Evolutionary conservation across 495 filamentous ascomycete genomes (phyloP), one percentile per base, ranked within the genome.

Genomic region (Umbilicaria muhlenbergii): DNA sequence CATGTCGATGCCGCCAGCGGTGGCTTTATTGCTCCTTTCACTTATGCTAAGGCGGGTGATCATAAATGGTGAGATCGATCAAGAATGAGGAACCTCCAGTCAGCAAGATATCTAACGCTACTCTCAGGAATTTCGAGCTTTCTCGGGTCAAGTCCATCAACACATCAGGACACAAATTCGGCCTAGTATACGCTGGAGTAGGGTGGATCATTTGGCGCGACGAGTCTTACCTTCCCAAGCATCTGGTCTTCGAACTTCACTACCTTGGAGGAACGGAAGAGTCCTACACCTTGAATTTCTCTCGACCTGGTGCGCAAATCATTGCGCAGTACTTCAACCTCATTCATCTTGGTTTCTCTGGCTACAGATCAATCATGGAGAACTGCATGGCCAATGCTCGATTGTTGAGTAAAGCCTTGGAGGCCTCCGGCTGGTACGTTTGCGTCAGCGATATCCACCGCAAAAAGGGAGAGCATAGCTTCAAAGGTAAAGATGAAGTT

Each of bases 171-270:
- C 81, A 85, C 51, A 86, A 85, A 48, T 85, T 77, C 45, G 81
- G 81, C 0, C 67, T 84, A 11, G 78, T 83, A n/a, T 78, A 77
- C 47, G 63, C 78, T 2, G 80, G 81, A 4, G 65, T 86, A 0
- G 81, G 80, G 5, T 86, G 81, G 81, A 76, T 83, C 34, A 69
- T 85, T 52, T 86, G 78, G 78, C 70, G 81, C 18, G 77, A 80
- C 52, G 68, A 80, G 50, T 59, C 71, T 13, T 76, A 65, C 48
- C 71, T 86, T 16, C 79, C 81, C n/a, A 71, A 76, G 48, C 67
- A 83, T 43, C 65, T 85, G 7, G 67, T 85, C 50, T 85, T 86
- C 52, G 75, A 85, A 51, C 65, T 85, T 8, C 76, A 82, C 53
- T 86, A 86, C 47, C 70, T 85, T 3, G 80, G 81, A 32, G 81